A percentile compares a stretch with the other conserved stretches of the same genome.
Evolutionary conservation across 108 stramenopile genomes (phyloP).

Genomic region (Craspedostauros australis): DNA sequence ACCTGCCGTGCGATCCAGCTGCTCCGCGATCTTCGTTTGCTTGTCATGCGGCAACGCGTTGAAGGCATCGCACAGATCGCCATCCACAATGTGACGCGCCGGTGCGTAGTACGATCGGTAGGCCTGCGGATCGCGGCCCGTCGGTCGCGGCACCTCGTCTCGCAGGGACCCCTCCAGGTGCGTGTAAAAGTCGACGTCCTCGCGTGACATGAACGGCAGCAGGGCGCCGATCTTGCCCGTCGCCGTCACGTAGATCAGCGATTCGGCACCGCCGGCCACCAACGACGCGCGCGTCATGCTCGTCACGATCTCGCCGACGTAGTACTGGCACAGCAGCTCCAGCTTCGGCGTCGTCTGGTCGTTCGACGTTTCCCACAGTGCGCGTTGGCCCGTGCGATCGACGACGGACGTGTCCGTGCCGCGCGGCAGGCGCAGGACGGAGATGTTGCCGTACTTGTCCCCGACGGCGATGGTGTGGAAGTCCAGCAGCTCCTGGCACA

Average conservation of each 20-base stretch:
- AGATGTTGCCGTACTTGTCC: slow-evolving; percentile 96
- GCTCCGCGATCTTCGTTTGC: slow-evolving; percentile 82
- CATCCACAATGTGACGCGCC: slow-evolving; percentile 91
- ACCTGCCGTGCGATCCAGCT: slow-evolving; percentile 85
- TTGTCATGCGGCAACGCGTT: slow-evolving; percentile 57
- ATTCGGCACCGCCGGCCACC: slow-evolving; percentile 85
- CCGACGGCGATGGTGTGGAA: slow-evolving; percentile 94
- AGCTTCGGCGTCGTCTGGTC: slow-evolving; percentile 76
- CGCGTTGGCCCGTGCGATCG: slow-evolving; percentile 68
- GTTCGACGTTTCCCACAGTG: slow-evolving; percentile 63
- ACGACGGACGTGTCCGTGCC: slow-evolving; percentile 70
- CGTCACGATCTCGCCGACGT: slow-evolving; percentile 93
- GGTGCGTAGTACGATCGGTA: slow-evolving; percentile 94
- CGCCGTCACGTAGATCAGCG: slow-evolving; percentile 88
- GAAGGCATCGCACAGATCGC: slow-evolving; percentile 94
- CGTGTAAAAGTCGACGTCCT: slow-evolving; percentile 93
- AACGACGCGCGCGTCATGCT: slow-evolving; percentile 85
- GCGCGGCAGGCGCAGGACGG: slow-evolving; percentile 81
- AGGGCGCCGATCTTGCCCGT: slow-evolving; percentile 91
- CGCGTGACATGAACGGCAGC: slow-evolving; percentile 87
- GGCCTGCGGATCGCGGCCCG: slow-evolving; percentile 89
- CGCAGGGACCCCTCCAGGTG: slow-evolving; percentile 88
- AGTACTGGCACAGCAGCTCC: slow-evolving; percentile 76
- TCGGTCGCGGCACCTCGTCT: slow-evolving; percentile 65
- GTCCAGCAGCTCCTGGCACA: slow-evolving; percentile 88